phyloP scores from a whole-genome alignment of 2,329 filamentous ascomycete species.

The Malbranchea cinnamomea region DNA sequence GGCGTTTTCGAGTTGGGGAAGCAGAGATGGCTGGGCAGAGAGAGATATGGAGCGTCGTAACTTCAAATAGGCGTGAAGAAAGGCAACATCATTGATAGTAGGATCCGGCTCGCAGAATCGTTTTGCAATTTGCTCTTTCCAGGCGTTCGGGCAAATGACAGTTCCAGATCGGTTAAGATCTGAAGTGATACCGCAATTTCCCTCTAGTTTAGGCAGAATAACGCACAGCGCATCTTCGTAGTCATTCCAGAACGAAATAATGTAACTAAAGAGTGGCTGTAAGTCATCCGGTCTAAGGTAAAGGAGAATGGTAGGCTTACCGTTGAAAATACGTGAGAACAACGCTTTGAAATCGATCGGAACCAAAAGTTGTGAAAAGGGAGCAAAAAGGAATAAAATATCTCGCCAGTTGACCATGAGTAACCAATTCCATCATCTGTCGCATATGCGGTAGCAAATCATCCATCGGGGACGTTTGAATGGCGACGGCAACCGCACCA shows the following conservation, averaged over 20 bases:
- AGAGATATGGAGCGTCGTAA: slow-evolving; percentile 47
- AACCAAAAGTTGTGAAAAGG: slow-evolving; percentile 59
- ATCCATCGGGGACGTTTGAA: slow-evolving; percentile 67
- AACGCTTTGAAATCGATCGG: slow-evolving; percentile 61
- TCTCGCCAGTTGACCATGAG: slow-evolving; percentile 47
- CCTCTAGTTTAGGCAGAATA: slow-evolving; percentile 46
- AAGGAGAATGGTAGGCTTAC: slow-evolving; percentile 24
- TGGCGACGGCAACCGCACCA: slow-evolving; percentile 43
- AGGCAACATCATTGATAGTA: slow-evolving; percentile 46
- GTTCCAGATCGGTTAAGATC: slow-evolving; percentile 26
- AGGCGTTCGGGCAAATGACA: slow-evolving; percentile 31
- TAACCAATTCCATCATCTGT: slow-evolving; percentile 49
- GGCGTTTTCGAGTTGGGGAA: slow-evolving; percentile 50
- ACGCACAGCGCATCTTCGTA: slow-evolving; percentile 56
- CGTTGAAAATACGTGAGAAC: slow-evolving; percentile 69
- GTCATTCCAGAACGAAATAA: slow-evolving; percentile 55
- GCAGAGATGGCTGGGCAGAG: slow-evolving; percentile 44
- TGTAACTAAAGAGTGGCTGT: slow-evolving; percentile 41
- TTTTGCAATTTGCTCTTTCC: slow-evolving; percentile 58
- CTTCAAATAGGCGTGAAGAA: slow-evolving; percentile 52
- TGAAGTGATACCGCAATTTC: slow-evolving; percentile 36
- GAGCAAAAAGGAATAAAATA: slow-evolving; percentile 80
- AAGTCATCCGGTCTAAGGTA: slow-evolving; percentile 11
- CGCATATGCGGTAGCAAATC: slow-evolving; percentile 56
- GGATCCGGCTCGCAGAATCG: slow-evolving; percentile 41